A percentile compares a stretch with the other conserved stretches of the same genome.
Evolutionary conservation across 208 protist species (phyloP).

Genomic region (Acanthamoeba healyi): DNA sequence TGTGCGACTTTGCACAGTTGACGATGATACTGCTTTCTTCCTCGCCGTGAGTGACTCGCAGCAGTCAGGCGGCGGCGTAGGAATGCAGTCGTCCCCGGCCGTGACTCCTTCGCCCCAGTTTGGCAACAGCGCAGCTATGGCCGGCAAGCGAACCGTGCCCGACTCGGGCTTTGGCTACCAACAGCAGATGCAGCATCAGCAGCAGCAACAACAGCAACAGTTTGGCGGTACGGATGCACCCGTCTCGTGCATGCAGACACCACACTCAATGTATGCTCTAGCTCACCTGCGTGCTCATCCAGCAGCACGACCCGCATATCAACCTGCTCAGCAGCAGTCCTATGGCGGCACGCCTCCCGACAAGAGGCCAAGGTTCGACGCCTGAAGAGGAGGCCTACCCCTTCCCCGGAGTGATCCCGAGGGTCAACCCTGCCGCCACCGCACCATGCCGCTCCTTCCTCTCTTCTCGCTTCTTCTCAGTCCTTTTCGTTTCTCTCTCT

Average conservation of each 20-base stretch:
- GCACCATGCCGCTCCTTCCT: too few species aligned
- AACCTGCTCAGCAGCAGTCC: not conserved
- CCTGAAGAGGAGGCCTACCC: not conserved
- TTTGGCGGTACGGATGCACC: not conserved
- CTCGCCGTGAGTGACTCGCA: conserved; percentile 5
- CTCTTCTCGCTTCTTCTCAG: not conserved
- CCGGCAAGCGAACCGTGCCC: conserved; percentile 10
- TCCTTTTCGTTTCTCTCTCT: not conserved
- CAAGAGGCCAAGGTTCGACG: not conserved
- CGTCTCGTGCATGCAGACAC: too few species aligned
- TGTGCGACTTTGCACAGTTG: not conserved
- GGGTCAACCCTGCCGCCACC: not conserved
- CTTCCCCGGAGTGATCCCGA: not conserved
- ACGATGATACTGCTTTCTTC: not conserved
- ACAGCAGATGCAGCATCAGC: not conserved
- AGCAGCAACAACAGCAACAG: not conserved
- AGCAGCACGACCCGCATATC: not conserved
- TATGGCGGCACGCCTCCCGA: not conserved
- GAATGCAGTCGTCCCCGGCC: not conserved
- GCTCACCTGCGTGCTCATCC: too few species aligned
- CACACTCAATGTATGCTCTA: too few species aligned
- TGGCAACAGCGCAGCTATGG: not conserved
- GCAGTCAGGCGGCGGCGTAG: not conserved
- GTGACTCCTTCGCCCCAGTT: not conserved
- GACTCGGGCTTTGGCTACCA: not conserved